Percentiles rank a stretch among this genome's conserved stretches.
Evolutionary conservation across 805 yeast genomes (phyloP).

Genomic region (Myxozyma neglecta): DNA sequence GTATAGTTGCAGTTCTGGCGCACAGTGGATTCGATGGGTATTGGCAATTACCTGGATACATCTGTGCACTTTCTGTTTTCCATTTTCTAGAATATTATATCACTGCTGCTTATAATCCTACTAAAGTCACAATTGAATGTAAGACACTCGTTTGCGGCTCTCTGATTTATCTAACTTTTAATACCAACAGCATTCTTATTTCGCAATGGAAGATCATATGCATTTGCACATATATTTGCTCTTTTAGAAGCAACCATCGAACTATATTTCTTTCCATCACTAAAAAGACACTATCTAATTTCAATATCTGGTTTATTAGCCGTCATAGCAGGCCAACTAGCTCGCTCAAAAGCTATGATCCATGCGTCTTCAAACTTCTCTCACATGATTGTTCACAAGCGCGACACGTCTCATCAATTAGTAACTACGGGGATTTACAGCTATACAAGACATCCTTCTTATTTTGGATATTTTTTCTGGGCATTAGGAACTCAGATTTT

Average conservation of each 20-base stretch:
- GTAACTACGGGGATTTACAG: slow-evolving; percentile 74
- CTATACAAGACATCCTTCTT: slow-evolving; percentile 76
- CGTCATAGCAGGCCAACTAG: slow-evolving; percentile 59
- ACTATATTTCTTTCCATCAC: slow-evolving; percentile 44
- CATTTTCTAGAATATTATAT: slow-evolving; percentile 80
- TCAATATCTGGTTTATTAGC: slow-evolving; percentile 51
- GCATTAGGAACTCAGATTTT: slow-evolving; percentile 80
- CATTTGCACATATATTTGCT: slow-evolving; percentile 57
- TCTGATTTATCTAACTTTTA: background rate
- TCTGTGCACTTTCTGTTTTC: slow-evolving; percentile 57
- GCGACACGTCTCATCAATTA: slow-evolving; percentile 57
- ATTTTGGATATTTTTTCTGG: slow-evolving; percentile 92
- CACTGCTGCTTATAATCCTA: slow-evolving; percentile 72
- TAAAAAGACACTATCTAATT: slow-evolving; percentile 34
- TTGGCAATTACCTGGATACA: slow-evolving; percentile 48
- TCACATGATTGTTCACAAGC: slow-evolving; percentile 65
- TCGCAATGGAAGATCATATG: slow-evolving; percentile 61
- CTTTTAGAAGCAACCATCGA: slow-evolving; percentile 53
- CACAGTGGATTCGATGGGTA: background rate
- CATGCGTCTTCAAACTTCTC: slow-evolving; percentile 86
- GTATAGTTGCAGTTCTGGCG: slow-evolving; percentile 15
- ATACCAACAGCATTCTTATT: slow-evolving; percentile 52
- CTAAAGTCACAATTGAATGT: slow-evolving; percentile 64
- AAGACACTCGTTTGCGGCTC: slow-evolving; percentile 5
- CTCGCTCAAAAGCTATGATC: slow-evolving; percentile 78